phyloP scores from a whole-genome alignment of 2,329 filamentous ascomycete genomes.

The Cladophialophora exuberans region DNA sequence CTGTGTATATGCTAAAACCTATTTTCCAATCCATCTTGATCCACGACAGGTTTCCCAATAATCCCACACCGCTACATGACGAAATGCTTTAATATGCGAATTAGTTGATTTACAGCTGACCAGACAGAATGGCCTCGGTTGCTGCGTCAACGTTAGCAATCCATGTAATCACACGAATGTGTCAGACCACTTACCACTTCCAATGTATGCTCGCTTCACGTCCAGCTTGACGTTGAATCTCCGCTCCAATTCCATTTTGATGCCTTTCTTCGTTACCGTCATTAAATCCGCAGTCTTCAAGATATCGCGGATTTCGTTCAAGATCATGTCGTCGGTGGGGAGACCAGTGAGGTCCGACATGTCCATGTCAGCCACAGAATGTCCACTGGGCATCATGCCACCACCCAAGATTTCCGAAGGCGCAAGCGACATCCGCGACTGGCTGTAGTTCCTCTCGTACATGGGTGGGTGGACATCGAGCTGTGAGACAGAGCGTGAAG shows the following conservation, averaged over 20 bases:
- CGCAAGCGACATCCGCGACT: constrained; percentile 78
- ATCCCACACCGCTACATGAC: not conserved
- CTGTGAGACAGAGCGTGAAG: constrained; percentile 64
- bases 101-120: constrained; percentile 66
- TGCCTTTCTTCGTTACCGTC: constrained; percentile 97
- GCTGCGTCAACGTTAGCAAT: constrained; percentile 54
- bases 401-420: constrained; percentile 72
- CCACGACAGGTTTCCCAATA: not conserved
- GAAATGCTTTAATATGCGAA: not conserved
- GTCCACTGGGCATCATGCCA: constrained; percentile 68
- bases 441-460: constrained; percentile 51
- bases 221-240: constrained; percentile 87
- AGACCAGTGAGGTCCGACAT: constrained; percentile 74
- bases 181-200: constrained; percentile 69
- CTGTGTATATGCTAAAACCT: not conserved
- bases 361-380: constrained; percentile 68
- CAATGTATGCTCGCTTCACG: constrained; percentile 88
- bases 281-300: constrained; percentile 90
- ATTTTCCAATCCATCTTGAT: too few species aligned
- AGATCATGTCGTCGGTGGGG: constrained; percentile 84
- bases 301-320: constrained; percentile 94
- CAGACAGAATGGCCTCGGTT: constrained; percentile 77
- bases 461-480: constrained; percentile 55
- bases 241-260: constrained; percentile 90
- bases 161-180: not conserved